Base-by-base conservation (phyloP, 75 land plant species). In the Pinus taeda region DNA sequence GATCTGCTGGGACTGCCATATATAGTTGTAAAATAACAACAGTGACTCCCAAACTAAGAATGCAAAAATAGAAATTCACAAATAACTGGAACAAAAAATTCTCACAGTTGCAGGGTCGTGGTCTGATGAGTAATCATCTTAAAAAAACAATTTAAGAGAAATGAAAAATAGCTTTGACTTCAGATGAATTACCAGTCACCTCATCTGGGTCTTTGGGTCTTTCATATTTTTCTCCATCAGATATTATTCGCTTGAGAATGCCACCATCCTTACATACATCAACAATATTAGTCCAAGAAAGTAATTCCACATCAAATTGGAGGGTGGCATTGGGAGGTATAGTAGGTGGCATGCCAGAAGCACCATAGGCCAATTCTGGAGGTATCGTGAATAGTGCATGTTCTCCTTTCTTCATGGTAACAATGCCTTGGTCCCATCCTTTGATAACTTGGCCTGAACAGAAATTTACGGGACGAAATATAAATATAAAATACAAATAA, bases 331-430 rank as follows among this genome's bases (percentile, higher is more conserved):
- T 89, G 3, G 88, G 87, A 75, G 98, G 93, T 65, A 95, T 87
- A 26, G 85, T 76, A 22, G 95, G 91, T 8, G 89, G 88, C 7
- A 89, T 76, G 15, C 88, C 91, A 76, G 80, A 57, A 22, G 84
- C 83, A n/a, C 98, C 93, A 79, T 90, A 87, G 0, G 93, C 90
- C 33, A 90, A 65, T 59, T 86, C 87, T 24, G 97, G 87, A 63
- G 95, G 93, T 17, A 95, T 84, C 33, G 95, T 94, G 75, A 90
- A 94, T 12, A 92, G 12, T 3, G 97, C 87, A 21, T 84, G 82
- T 75, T 94, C 94, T 36, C 91, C 92, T 77, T 92, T 92, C 89
- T 84, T 90, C 97, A 92, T 94, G 2, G 97, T 92, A 15, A 80
- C 77, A 77, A 95, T 81, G 4, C 91, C 95, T 42, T 81, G 45